phyloP scores from a whole-genome alignment of 805 yeast genomes.

The Sungouiozyma ichnusensis region DNA sequence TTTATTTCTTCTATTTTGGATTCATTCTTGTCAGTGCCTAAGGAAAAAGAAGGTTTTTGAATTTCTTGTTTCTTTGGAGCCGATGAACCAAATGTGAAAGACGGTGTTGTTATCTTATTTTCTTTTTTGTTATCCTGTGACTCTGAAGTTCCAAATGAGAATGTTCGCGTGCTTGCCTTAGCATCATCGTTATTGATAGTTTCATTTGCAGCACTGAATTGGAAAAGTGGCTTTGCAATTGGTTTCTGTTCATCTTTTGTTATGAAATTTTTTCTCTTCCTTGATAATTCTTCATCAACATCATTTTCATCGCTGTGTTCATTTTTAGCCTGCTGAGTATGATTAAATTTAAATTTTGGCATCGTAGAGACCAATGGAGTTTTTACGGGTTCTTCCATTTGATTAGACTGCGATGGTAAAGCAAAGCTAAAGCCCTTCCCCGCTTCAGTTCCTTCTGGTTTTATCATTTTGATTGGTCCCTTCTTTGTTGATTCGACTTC shows the following conservation, averaged over 20 bases:
- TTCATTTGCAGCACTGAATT: constrained; percentile 2
- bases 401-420: background rate
- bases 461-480: background rate
- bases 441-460: too few species aligned
- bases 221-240: constrained; percentile 3
- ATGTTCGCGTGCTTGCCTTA: constrained; percentile 4
- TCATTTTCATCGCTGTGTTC: constrained; percentile 2
- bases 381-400: too few species aligned
- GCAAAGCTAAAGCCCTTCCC: background rate
- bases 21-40: constrained; percentile 3
- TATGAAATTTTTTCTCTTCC: constrained; percentile 2
- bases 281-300: constrained; percentile 7
- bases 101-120: constrained; percentile 2
- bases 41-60: constrained; percentile 9
- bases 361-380: too few species aligned
- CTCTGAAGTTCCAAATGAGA: constrained; percentile 8
- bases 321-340: too few species aligned
- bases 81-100: constrained; percentile 5
- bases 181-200: background rate
- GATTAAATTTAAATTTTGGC: background rate
- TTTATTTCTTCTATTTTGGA: background rate
- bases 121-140: background rate
- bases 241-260: background rate
- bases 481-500: background rate
- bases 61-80: background rate